Evolutionary conservation across 805 yeast genomes (phyloP).

Genomic region (Wickerhamomyces canadensis): DNA sequence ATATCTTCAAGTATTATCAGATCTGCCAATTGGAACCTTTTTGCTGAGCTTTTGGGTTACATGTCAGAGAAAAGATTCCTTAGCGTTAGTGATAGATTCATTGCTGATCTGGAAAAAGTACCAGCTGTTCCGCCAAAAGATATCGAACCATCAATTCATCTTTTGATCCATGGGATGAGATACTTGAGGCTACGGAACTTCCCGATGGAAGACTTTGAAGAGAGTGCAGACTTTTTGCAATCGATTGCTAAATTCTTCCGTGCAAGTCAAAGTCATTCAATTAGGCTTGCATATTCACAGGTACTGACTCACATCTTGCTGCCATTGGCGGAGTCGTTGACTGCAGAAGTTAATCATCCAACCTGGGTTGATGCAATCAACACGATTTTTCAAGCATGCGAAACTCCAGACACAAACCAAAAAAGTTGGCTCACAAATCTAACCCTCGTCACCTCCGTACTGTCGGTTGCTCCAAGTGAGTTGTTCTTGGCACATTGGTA

Average conservation of each 20-base stretch:
- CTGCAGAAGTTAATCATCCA: conserved; percentile 96
- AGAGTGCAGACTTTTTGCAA: conserved; percentile 83
- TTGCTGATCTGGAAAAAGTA: conserved; percentile 84
- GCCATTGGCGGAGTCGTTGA: conserved; percentile 77
- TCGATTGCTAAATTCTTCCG: conserved; percentile 81
- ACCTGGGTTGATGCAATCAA: conserved; percentile 84
- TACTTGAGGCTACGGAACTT: conserved; percentile 72
- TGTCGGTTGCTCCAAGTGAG: conserved; percentile 77
- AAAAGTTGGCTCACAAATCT: conserved; percentile 65
- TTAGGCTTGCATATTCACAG: conserved; percentile 78
- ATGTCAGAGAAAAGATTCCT: conserved; percentile 83
- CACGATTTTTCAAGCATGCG: conserved; percentile 47
- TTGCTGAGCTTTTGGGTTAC: conserved; percentile 83
- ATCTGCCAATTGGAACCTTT: conserved; percentile 89
- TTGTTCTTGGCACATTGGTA: conserved; percentile 73
- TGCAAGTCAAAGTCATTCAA: conserved; percentile 55
- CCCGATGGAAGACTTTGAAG: conserved; percentile 88
- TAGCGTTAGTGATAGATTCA: conserved; percentile 88
- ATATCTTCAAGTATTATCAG: conserved; percentile 67
- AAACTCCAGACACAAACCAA: conserved; percentile 37
- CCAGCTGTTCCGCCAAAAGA: conserved; percentile 47
- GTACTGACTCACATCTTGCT: conserved; percentile 69
- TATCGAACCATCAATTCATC: conserved; percentile 58
- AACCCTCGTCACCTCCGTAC: conserved; percentile 61
- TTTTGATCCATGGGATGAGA: conserved; percentile 89